Base-by-base conservation (phyloP, 2,329 filamentous ascomycete species). In the Fusarium sp. region DNA sequence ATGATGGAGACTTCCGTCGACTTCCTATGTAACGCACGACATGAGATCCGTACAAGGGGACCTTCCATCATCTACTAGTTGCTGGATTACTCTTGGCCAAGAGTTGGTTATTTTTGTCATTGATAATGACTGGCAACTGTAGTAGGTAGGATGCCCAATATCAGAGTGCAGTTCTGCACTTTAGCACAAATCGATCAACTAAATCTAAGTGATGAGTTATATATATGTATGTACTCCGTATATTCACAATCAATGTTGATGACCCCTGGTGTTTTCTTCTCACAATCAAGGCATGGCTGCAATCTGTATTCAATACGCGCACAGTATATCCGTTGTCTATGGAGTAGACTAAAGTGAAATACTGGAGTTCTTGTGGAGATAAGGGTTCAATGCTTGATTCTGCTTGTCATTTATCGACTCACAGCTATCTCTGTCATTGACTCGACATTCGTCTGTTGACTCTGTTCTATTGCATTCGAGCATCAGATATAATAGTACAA, bases 401-500 rank as follows among this genome's bases (percentile, higher is more conserved):
- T 65, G 41, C 69, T 72, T 69, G 60, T 65, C 65, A 49, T 45
- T 45, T 46, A 38, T 52, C 46, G 35, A 51, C 27, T 51, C 44
- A 31, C 56, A 60, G 9, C 25, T 62, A 55, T 37, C 45, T 54
- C 57, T 54, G 57, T 41, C 45, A 21, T 52, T 27, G 49, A 54
- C 25, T 51, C 18, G 39, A 41, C 29, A 41, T n/a, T 29, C 42
- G 49, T 39, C 49, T 57, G 35, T 37, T 37, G 35, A 37, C 35
- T 37, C 35, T 37, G 23, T 18, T 59, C 48, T 71, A 61, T 60
- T 44, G 37, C 65, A 63, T 52, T 57, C 46, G 56, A 63, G 62
- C 60, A 51, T 63, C 63, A 73, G 54, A 64, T 66, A 63, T 60
- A 68, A 65, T 62, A 66, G 63, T 65, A 60, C 63, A 64, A 64